Base-by-base conservation (phyloP, 2,329 filamentous ascomycete genomes). In the Penicillium sp. region DNA sequence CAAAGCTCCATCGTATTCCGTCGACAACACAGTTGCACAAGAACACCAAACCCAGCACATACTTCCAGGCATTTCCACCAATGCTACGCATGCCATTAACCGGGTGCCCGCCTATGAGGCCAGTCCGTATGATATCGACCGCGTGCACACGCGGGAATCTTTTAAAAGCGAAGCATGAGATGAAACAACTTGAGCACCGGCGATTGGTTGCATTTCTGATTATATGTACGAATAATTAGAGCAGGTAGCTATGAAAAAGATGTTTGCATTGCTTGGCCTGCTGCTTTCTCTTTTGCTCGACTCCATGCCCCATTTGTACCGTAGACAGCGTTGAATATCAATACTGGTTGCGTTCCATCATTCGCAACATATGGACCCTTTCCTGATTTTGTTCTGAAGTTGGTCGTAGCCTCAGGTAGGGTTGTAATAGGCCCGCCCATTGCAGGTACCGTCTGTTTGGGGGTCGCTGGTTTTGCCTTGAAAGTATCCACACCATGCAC, bases 121-220 rank as follows among this genome's bases (percentile, higher is more conserved):
- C 1, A 59, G 59, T 18, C 58, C 55, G 7, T 59, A 58, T 18
- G 34, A 53, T 14, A 38, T 61, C 27, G 58, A 60, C 30, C 56
- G 53, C 1, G 35, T 59, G 9, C 45, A 59, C 18, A 59, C 55
- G 2, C 50, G 58, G 4, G 59, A 60, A 12, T 60, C 57, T 0
- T 61, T 61, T 34, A 54, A 51, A 42, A 34, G 25, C 11, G 5
- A 18, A 27, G 33, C 9, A 41, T 19, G 3, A n/a, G 18, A 22
- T 13, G n/a, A 22, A 18, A 14, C 43, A 36, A 13, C 28, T 6
- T 10, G 39, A 29, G 14, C 13, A 30, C 39, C 19, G 13, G 41
- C 45, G 27, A 37, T 54, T 51, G 8, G 30, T 16, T 4, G 6
- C n/a, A 30, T 6, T 3, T 45, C 16, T 27, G 29, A 33, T 22